Evolutionary conservation across 495 filamentous ascomycete genomes (phyloP).

Genomic region (Astrothelium macrocarpum): DNA sequence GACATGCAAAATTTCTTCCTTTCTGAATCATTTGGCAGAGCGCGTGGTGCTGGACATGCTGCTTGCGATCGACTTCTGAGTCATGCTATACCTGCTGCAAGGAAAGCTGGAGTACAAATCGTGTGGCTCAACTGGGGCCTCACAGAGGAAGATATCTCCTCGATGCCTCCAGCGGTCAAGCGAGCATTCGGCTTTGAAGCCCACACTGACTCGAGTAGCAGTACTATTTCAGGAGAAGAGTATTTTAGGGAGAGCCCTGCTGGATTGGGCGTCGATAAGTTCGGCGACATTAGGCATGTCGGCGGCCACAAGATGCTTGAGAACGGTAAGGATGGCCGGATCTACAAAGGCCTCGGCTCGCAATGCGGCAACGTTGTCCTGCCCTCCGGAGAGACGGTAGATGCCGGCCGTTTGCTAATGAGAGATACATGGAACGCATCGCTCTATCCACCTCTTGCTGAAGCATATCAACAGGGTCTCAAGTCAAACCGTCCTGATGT

Average conservation of each 20-base stretch:
- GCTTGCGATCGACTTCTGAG: slow-evolving; percentile 27
- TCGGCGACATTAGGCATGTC: slow-evolving; percentile 17
- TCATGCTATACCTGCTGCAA: slow-evolving; percentile 36
- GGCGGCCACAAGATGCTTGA: slow-evolving; percentile 21
- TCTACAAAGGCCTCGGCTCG: slow-evolving; percentile 38
- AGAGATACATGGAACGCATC: slow-evolving; percentile 45
- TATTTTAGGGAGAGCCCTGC: slow-evolving; percentile 8
- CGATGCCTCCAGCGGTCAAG: slow-evolving; percentile 41
- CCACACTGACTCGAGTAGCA: slow-evolving; percentile 6
- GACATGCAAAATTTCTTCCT: slow-evolving; percentile 60
- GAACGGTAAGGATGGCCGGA: slow-evolving; percentile 22
- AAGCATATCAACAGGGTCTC: slow-evolving; percentile 27
- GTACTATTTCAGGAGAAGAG: slow-evolving; percentile 3
- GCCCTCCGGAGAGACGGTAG: slow-evolving; percentile 28
- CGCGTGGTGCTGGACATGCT: slow-evolving; percentile 23
- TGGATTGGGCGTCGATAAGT: slow-evolving; percentile 20
- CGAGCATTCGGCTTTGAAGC: slow-evolving; percentile 40
- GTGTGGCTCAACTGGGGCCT: slow-evolving; percentile 56
- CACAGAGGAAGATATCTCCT: slow-evolving; percentile 40
- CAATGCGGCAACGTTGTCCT: slow-evolving; percentile 34
- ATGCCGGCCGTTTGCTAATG: slow-evolving; percentile 43
- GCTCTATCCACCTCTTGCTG: slow-evolving; percentile 39
- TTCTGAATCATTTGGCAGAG: slow-evolving; percentile 30
- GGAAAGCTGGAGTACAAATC: slow-evolving; percentile 41
- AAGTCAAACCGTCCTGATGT: slow-evolving; percentile 33